Evolutionary conservation across 2,329 filamentous ascomycete genomes (phyloP), one percentile per base, ranked within the genome.

Genomic region (Decorospora gaudefroyi): DNA sequence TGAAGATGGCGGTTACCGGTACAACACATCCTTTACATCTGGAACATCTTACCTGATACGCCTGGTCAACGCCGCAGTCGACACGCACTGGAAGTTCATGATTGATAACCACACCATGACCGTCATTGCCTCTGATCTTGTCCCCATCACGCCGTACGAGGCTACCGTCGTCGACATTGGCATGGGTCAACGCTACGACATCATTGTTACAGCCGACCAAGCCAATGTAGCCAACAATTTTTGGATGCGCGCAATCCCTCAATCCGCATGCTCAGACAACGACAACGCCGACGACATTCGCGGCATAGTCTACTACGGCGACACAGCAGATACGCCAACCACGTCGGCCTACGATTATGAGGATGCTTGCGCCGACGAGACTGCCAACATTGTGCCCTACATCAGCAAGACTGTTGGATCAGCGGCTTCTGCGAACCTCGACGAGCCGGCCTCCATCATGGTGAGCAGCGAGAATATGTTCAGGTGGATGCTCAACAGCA

Each of bases 61-160:
- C 4, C 49, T 76, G 6, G 70, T 76, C 37, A 76, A 76, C 36
- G 62, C 62, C 13, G 71, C 70, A 4, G 66, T 72, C 13, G 71
- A 72, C 35, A 69, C 65, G 0, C 64, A 69, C n/a, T 68, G 67
- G 53, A 72, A 72, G 39, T 74, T 76, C 53, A 67, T 62, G 49
- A 70, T 76, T 22, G 74, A 76, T 45, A 68, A 69, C 26, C 72
- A 76, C 54, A 71, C 59, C 4, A 55, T 76, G 56, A 71, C 61
- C 4, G 67, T 76, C 43, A 73, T 76, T 29, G 70, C 69, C 4
- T 61, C 68, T 19, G 74, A 76, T 46, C 70, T 72, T 22, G 67
- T 76, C 4, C 70, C 73, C 2, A 65, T 75, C 25, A 45, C 63
- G 18, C 74, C 74, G 0, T 76, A 73, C 55, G 57, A 61, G 6